A percentile compares a stretch with the other conserved stretches of the same genome.
Conservation (phyloP, 2,329 filamentous ascomycete species). For the Pseudogymnoascus sp. region DNA sequence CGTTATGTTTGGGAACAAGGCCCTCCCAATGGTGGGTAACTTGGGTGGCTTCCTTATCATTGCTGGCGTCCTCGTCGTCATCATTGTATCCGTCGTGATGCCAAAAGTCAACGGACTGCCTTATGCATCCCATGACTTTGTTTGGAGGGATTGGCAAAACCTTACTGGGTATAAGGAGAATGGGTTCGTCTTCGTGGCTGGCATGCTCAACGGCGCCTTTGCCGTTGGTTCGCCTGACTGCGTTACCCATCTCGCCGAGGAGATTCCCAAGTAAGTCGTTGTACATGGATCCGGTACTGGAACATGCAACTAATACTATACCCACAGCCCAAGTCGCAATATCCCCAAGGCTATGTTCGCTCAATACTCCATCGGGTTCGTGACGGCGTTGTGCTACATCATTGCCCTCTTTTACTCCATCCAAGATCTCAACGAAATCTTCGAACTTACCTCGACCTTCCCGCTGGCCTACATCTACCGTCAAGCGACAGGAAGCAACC, state of each 20-base stretch:
- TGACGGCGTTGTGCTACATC: conserved; percentile 43
- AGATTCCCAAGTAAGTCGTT: conserved; percentile 39
- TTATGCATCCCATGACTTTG: conserved; percentile 31
- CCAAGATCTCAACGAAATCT: conserved; percentile 44
- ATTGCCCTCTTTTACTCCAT: conserved; percentile 51
- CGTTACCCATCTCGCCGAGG: conserved; percentile 55
- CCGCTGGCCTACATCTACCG: conserved; percentile 60
- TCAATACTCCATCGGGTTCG: conserved; percentile 40
- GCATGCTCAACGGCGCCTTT: conserved; percentile 60
- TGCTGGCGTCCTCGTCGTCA: conserved; percentile 43
- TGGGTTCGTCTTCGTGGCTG: conserved; percentile 48
- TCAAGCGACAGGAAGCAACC: conserved; percentile 45
- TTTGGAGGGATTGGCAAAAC: conserved; percentile 37
- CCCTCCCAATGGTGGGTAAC: conserved; percentile 42
- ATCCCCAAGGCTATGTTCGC: conserved; percentile 45
- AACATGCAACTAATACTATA: neutral
- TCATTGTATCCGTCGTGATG: conserved; percentile 49
- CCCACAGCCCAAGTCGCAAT: conserved; percentile 33
- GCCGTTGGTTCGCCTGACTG: conserved; percentile 58
- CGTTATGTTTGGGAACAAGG: conserved; percentile 45
- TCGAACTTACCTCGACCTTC: conserved; percentile 39
- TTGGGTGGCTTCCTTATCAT: conserved; percentile 45
- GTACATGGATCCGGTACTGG: neutral
- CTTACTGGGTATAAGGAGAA: conserved; percentile 36
- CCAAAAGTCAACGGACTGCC: conserved; percentile 35